Conservation (phyloP, 148 eudicot genomes). For the Fagopyrum homotropicum region DNA sequence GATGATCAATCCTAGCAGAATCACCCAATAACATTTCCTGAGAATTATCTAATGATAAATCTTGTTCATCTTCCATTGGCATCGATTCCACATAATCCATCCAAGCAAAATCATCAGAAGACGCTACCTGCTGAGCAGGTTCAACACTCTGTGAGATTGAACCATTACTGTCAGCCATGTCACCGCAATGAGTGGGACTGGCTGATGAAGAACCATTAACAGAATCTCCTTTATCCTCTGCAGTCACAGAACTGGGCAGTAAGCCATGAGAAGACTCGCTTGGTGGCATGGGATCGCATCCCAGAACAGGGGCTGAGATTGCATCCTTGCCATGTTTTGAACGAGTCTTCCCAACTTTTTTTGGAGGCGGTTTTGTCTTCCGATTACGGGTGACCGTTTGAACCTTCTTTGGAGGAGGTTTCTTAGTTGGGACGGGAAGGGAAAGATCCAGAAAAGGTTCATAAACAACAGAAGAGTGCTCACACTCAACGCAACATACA, state of each 20-base stretch:
- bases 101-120: conserved; percentile 30
- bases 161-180: conserved; percentile 23
- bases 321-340: conserved; percentile 38
- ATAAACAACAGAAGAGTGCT: conserved; percentile 63
- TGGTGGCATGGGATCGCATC: conserved; percentile 20
- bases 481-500: conserved; percentile 74
- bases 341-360: conserved; percentile 41
- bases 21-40: conserved; percentile 16
- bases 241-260: conserved; percentile 14
- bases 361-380: conserved; percentile 69
- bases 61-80: conserved; percentile 16
- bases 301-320: conserved; percentile 21
- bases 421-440: conserved; percentile 78
- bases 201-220: conserved; percentile 20
- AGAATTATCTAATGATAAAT: conserved; percentile 14
- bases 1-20: conserved; percentile 29
- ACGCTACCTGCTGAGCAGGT: conserved; percentile 17
- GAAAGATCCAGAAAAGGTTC: conserved; percentile 91
- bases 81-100: conserved; percentile 33
- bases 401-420: conserved; percentile 43
- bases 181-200: conserved; percentile 19
- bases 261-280: conserved; percentile 21
- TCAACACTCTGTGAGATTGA: conserved; percentile 17
- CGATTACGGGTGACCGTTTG: conserved; percentile 34
- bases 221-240: conserved; percentile 16